Conservation (phyloP, 495 filamentous ascomycete species). For the Penicillium bialowiezense region DNA sequence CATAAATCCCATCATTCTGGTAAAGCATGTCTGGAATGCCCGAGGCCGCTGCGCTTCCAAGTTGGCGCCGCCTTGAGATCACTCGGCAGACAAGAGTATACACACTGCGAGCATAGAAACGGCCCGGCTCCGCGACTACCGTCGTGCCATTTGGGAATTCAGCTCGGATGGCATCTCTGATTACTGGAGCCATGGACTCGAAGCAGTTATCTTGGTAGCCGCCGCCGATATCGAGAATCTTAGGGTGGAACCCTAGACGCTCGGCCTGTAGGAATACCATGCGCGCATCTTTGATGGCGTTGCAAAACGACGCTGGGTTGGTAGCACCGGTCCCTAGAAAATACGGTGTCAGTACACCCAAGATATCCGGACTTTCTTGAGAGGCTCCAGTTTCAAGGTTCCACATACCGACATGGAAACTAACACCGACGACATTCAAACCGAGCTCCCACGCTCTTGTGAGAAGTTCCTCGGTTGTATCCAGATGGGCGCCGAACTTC, state of each 20-base stretch:
- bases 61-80: slow-evolving; percentile 25
- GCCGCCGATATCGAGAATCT: slow-evolving; percentile 30
- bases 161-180: slow-evolving; percentile 7
- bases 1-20: slow-evolving; percentile 35
- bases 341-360: background rate
- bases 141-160: slow-evolving; percentile 16
- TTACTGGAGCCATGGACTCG: slow-evolving; percentile 12
- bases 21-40: slow-evolving; percentile 31
- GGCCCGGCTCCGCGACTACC: slow-evolving; percentile 32
- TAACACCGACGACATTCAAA: slow-evolving; percentile 29
- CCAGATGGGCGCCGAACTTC: slow-evolving; percentile 30
- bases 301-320: slow-evolving; percentile 19
- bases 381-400: no score
- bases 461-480: slow-evolving; percentile 17
- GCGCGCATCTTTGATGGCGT: slow-evolving; percentile 24
- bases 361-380: no score
- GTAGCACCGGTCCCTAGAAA: slow-evolving; percentile 23
- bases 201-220: slow-evolving; percentile 29
- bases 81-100: slow-evolving; percentile 31
- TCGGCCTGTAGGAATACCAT: slow-evolving; percentile 20
- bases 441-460: slow-evolving; percentile 21
- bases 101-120: slow-evolving; percentile 24
- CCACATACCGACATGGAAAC: slow-evolving; percentile 36
- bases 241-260: slow-evolving; percentile 10
- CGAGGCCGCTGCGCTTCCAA: slow-evolving; percentile 3